Evolutionary conservation across 306 rosid genomes (phyloP), one percentile per base, ranked within the genome.

Genomic region (Cicer pinnatifidum): DNA sequence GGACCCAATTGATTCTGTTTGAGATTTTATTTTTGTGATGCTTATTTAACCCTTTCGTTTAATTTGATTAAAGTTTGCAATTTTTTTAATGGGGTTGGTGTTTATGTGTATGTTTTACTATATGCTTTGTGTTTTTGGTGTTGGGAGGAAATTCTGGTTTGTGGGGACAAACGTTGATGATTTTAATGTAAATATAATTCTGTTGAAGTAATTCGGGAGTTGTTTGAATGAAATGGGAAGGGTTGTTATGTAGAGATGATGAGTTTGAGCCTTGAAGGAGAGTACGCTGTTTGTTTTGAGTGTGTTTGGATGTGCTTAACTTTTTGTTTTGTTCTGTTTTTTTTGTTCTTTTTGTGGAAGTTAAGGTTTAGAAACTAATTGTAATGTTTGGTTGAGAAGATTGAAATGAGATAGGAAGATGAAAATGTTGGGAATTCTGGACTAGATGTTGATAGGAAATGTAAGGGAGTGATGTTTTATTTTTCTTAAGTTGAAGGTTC

Each of bases 21-120:
- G 61, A 58, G 10, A 57, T 28, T 28, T 28, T 28, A 8, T 41
- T 75, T 43, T 73, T 16, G 1, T 63, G 59, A 63, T 69, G 57
- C 78, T 56, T 50, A 54, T 79, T 67, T 76, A 44, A 71, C 75
- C 54, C 78, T 66, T 37, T 41, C 28, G 65, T 43, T 56, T 63
- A 61, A 84, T 77, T 80, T 69, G 13, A n/a, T 46, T 6, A 37
- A 72, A 71, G 37, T 6, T 53, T 73, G 39, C 11, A 51, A 51
- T 13, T 77, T 76, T 59, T 65, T 48, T 17, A 0, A 8, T 46
- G 58, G 71, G 75, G 45, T 16, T 38, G 48, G 56, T 13, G 4
- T 82, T 48, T 61, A 67, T 69, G 53, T 69, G 53, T 48, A 60
- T 82, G 56, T 16, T 74, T 64, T 19, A 17, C 33, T 79, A 16